phyloP scores from a whole-genome alignment of 371 early-diverging fungal genomes.

The Conidiobolus incongruus region DNA sequence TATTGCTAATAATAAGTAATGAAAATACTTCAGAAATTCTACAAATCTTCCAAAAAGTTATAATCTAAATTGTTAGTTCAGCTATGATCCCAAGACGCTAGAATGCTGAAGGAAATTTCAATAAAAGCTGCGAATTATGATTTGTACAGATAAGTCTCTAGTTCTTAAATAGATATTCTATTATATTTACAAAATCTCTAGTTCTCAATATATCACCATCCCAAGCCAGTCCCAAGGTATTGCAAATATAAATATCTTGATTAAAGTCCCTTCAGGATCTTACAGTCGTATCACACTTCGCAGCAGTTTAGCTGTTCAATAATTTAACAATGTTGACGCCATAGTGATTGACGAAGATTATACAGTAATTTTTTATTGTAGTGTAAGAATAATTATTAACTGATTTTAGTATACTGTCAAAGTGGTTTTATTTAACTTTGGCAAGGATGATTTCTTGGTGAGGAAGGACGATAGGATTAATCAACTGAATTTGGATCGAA shows the following conservation, averaged over 20 bases:
- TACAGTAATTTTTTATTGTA: slow-evolving; percentile 25
- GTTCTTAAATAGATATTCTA: too few relatives aligned
- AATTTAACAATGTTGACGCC: slow-evolving; percentile 83
- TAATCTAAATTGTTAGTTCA: too few relatives aligned
- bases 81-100: slow-evolving; percentile 35
- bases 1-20: too few relatives aligned
- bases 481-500: slow-evolving; percentile 81
- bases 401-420: slow-evolving; percentile 33
- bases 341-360: slow-evolving; percentile 96
- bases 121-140: slow-evolving; percentile 85
- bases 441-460: slow-evolving; percentile 48
- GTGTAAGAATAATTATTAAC: background rate
- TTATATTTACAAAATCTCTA: too few relatives aligned
- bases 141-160: slow-evolving; percentile 71
- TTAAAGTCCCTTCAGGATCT: slow-evolving; percentile 62
- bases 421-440: slow-evolving; percentile 82
- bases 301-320: slow-evolving; percentile 74
- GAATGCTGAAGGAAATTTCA: slow-evolving; percentile 60
- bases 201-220: slow-evolving; percentile 37
- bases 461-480: slow-evolving; percentile 88
- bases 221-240: slow-evolving; percentile 45
- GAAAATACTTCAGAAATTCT: too few relatives aligned
- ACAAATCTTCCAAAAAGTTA: too few relatives aligned
- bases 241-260: slow-evolving; percentile 59
- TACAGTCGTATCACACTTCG: slow-evolving; percentile 95